Evolutionary conservation across 306 rosid species (phyloP), one percentile per base, ranked within the genome.

Genomic region (Aeschynomene evenia): DNA sequence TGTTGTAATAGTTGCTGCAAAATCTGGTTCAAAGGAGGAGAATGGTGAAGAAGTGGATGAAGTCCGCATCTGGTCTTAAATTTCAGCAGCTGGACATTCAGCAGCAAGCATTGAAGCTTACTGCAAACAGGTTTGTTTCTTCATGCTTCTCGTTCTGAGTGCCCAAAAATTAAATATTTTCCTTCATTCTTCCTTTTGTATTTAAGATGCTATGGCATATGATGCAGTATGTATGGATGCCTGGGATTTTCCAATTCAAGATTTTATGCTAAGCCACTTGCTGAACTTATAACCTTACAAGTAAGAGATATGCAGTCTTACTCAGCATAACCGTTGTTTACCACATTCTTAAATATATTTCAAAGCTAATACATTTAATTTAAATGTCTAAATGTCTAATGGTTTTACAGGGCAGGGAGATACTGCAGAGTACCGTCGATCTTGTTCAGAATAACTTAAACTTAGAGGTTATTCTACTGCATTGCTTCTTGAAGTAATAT

Each of bases 21-120:
- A 80, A 84, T 81, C 78, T 94, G 78, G 99, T 94, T 54, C 76
- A 87, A 43, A 80, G 91, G 75, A 87, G 98, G 76, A 84, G 82
- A 81, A 79, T 37, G 81, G 96, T 87, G 7, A 94, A 94, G 85
- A 74, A 83, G 58, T 85, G 86, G 97, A 94, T 94, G 96, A 91
- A 88, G 88, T 84, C 62, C 28, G 95, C 87, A 61, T 79, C 95
- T 54, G 96, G 97, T 82, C 86, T 94, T 73, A 85, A 83, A 82
- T 69, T 79, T 62, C 99, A 87, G 82, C 98, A 94, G 73, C 73
- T 87, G 58, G 99, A 94, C 86, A 85, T 94, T 80, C 92, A 83
- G 74, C 99, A 94, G 80, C 99, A 94, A 85, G 99, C 99, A 69
- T 82, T 94, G 45, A 94, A 94, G 91, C 96, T 94, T 76, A 91